A percentile compares a stretch with the other conserved stretches of the same genome.
Conservation (phyloP, 148 eudicot species). For the Drosera capensis region DNA sequence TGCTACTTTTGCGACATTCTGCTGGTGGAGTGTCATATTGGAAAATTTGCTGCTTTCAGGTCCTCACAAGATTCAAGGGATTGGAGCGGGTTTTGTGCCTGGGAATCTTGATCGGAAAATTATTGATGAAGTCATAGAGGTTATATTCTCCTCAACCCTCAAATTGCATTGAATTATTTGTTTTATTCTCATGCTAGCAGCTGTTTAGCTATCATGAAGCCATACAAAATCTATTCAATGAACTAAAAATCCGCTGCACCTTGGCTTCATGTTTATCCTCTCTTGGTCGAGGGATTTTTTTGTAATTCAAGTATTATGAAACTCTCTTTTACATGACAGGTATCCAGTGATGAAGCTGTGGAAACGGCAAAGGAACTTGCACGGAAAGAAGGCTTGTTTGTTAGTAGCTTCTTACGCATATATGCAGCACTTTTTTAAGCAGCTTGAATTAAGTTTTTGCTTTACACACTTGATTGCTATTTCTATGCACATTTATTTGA, state of each 20-base stretch:
- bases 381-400: constrained; percentile 93
- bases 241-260: too few species aligned
- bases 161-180: not conserved
- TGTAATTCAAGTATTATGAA: constrained; percentile 1
- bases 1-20: constrained; percentile 3
- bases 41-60: constrained; percentile 28
- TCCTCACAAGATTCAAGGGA: constrained; percentile 99
- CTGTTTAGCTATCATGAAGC: not conserved
- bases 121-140: constrained; percentile 95
- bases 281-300: not conserved
- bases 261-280: not conserved
- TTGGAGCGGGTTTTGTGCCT: constrained; percentile 98
- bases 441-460: too few species aligned
- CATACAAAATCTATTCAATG: too few species aligned
- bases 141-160: constrained; percentile 11
- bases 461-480: too few species aligned
- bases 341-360: constrained; percentile 86
- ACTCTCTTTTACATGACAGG: constrained; percentile 21
- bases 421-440: too few species aligned
- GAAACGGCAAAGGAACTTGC: constrained; percentile 92
- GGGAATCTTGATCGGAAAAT: constrained; percentile 57
- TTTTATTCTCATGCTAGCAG: not conserved
- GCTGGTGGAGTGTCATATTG: not conserved
- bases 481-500: too few species aligned
- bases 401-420: constrained; percentile 34